Percentiles rank a stretch among this genome's conserved stretches.
Conservation (phyloP, 1,139 yeast species). For the Zygosaccharomyces pseudobailii region DNA sequence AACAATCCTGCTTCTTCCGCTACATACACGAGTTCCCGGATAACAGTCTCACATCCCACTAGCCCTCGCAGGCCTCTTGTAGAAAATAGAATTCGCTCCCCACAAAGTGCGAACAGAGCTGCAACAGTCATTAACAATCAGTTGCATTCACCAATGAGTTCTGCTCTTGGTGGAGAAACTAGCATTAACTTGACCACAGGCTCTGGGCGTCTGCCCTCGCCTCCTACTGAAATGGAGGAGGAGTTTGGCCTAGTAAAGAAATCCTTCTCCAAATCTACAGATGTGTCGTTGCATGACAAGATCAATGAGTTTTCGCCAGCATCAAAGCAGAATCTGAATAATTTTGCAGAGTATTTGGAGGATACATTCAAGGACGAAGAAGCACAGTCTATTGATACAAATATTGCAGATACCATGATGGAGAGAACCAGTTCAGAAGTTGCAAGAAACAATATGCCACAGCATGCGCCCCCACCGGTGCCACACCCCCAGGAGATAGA, state of each 20-base stretch:
- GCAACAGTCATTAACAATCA: slow-evolving; percentile 31
- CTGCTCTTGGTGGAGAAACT: slow-evolving; percentile 3
- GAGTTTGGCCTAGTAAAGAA: slow-evolving; percentile 2
- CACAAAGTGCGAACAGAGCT: slow-evolving; percentile 29
- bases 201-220: slow-evolving; percentile 1
- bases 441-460: slow-evolving; percentile 3
- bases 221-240: slow-evolving; percentile 2
- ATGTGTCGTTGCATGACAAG: slow-evolving; percentile 8
- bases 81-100: slow-evolving; percentile 21
- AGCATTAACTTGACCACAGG: slow-evolving; percentile 6
- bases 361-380: slow-evolving; percentile 23
- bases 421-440: slow-evolving; percentile 1
- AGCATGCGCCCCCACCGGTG: slow-evolving; percentile 15
- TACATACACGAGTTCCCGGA: slow-evolving; percentile 34
- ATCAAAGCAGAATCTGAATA: slow-evolving; percentile 24
- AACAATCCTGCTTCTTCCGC: slow-evolving; percentile 34
- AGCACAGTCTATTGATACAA: not conserved
- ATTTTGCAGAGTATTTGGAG: slow-evolving; percentile 26
- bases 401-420: not conserved
- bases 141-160: slow-evolving; percentile 27
- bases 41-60: slow-evolving; percentile 30
- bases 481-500: slow-evolving; percentile 8
- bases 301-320: slow-evolving; percentile 24
- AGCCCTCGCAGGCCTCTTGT: slow-evolving; percentile 9
- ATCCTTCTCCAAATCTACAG: not conserved